Conservation (phyloP, 2,329 filamentous ascomycete genomes). For the Simplicillium aogashimaense region DNA sequence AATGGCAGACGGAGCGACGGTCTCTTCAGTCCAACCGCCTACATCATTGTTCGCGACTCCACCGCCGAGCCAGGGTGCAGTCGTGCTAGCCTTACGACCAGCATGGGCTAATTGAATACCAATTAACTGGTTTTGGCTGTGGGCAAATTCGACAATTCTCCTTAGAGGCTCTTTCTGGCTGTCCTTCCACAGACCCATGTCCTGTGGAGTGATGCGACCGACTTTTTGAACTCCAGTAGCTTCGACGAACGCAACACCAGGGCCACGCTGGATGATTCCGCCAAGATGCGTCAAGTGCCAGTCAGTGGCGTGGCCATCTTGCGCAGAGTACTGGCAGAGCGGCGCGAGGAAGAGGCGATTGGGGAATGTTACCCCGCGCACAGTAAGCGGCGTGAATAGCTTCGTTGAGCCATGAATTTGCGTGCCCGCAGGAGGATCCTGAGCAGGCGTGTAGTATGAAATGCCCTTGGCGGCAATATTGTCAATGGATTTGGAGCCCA, state of each 20-base stretch:
- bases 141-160: constrained; percentile 51
- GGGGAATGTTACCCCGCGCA: constrained; percentile 30
- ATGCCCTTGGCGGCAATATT: constrained; percentile 18
- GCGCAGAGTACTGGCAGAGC: constrained; percentile 33
- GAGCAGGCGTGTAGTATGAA: constrained; percentile 36
- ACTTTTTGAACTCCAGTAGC: constrained; percentile 55
- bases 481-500: constrained; percentile 2
- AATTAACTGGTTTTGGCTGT: constrained; percentile 49
- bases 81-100: constrained; percentile 50
- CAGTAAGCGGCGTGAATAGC: constrained; percentile 33
- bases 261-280: constrained; percentile 57
- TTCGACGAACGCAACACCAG: constrained; percentile 57
- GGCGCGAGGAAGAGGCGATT: constrained; percentile 35
- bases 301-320: constrained; percentile 47
- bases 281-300: constrained; percentile 69
- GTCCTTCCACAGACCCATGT: constrained; percentile 61
- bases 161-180: constrained; percentile 52
- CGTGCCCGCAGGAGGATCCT: constrained; percentile 31
- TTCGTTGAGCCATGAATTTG: constrained; percentile 32
- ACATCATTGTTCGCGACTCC: constrained; percentile 33
- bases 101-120: constrained; percentile 70
- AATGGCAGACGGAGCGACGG: constrained; percentile 31
- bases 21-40: constrained; percentile 40
- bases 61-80: constrained; percentile 56
- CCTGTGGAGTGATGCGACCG: constrained; percentile 65